Evolutionary conservation across 106 monocot species (phyloP).

Genomic region (Dactylorhiza incarnata): DNA sequence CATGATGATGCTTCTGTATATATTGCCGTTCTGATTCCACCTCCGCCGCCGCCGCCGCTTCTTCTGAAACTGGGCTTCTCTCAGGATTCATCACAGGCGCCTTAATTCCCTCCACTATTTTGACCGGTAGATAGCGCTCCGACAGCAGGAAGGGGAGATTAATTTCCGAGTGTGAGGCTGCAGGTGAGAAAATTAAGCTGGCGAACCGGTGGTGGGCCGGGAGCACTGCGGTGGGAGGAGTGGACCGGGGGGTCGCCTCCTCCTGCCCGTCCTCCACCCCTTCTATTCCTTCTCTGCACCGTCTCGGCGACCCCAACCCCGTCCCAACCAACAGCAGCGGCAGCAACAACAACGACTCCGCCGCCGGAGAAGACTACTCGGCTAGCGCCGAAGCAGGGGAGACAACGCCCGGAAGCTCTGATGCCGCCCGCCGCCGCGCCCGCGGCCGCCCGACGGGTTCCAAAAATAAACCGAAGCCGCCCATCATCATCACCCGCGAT

Average conservation of each 20-base stretch:
- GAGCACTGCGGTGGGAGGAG: conserved; percentile 15
- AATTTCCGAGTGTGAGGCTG: too few relatives aligned
- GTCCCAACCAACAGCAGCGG: conserved; percentile 17
- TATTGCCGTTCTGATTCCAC: neutral
- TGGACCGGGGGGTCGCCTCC: conserved; percentile 18
- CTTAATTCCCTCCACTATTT: too few relatives aligned
- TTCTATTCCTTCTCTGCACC: conserved; percentile 7
- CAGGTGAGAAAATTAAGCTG: too few relatives aligned
- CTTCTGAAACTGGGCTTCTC: too few relatives aligned
- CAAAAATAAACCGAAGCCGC: conserved; percentile 35
- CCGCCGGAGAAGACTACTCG: neutral
- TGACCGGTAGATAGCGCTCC: too few relatives aligned
- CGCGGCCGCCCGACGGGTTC: conserved; percentile 31
- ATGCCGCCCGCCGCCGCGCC: neutral
- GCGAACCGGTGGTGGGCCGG: conserved; percentile 61
- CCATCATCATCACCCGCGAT: conserved; percentile 26
- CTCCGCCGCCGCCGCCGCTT: too few relatives aligned
- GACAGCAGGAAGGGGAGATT: too few relatives aligned
- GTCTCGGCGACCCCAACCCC: conserved; percentile 7
- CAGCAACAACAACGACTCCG: conserved; percentile 14
- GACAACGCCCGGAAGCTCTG: neutral
- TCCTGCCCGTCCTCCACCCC: conserved; percentile 7
- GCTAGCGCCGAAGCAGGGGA: neutral
- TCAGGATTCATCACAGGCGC: too few relatives aligned
- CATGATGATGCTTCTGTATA: neutral